Conservation (phyloP, 352 stramenopile genomes). For the Phytophthora pisi region DNA sequence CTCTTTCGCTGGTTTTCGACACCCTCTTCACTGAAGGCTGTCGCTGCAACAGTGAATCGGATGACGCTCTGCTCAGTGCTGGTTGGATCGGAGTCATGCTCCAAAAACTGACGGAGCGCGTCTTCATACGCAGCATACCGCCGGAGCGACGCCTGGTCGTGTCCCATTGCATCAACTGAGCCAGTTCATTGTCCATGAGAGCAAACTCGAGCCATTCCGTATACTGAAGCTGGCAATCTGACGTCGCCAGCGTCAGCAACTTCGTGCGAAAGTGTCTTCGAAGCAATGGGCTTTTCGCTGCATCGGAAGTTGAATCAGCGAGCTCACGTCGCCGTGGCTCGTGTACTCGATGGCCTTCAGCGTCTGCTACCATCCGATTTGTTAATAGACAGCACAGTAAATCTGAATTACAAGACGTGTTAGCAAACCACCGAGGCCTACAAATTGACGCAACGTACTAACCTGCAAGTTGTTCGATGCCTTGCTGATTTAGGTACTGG, state of each 20-base stretch:
- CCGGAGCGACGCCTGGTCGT: conserved; percentile 10
- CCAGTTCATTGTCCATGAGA: conserved; percentile 38
- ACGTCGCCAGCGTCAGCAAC: conserved; percentile 37
- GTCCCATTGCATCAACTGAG: conserved; percentile 46
- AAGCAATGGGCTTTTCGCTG: conserved; percentile 54
- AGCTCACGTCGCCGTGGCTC: conserved; percentile 7
- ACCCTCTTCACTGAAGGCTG: conserved; percentile 12
- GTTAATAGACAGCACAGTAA: conserved; percentile 54
- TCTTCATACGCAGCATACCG: conserved; percentile 7
- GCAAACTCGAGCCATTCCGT: conserved; percentile 45
- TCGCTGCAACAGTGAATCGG: conserved; percentile 31
- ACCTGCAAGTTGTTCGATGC: conserved; percentile 59
- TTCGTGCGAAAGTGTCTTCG: conserved; percentile 53
- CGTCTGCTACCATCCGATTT: conserved; percentile 44
- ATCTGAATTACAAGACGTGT: conserved; percentile 33
- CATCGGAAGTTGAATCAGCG: conserved; percentile 24
- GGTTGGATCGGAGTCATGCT: conserved; percentile 31
- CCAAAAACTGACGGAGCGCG: conserved; percentile 31
- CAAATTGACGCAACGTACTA: not conserved
- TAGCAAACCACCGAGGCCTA: not conserved
- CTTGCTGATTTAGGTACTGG: conserved; percentile 42
- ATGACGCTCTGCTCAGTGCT: conserved; percentile 22
- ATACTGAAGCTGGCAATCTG: conserved; percentile 36
- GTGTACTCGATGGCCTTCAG: conserved; percentile 15
- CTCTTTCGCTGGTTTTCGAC: conserved; percentile 2